Evolutionary conservation across 1,284 basidiomycete genomes (phyloP).

Genomic region (Rhizopogon parksii): DNA sequence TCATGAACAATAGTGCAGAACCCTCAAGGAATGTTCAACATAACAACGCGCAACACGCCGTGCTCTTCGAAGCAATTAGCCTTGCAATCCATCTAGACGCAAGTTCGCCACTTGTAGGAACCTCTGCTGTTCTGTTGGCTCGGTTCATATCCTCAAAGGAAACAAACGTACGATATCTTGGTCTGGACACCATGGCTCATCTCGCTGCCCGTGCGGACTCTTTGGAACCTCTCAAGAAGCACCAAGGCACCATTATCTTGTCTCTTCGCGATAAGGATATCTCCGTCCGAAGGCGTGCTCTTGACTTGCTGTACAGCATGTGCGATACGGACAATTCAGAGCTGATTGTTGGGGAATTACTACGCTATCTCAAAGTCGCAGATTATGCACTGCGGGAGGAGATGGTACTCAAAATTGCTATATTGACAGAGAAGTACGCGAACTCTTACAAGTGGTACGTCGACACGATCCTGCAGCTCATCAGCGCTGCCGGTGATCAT

Average conservation of each 20-base stretch:
- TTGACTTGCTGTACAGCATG: constrained; percentile 98
- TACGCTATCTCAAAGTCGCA: constrained; percentile 89
- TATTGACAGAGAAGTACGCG: constrained; percentile 96
- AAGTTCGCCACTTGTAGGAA: constrained; percentile 82
- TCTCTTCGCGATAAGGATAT: constrained; percentile 97
- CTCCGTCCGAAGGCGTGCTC: constrained; percentile 87
- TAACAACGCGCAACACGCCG: constrained; percentile 96
- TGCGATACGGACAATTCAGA: constrained; percentile 96
- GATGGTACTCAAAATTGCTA: constrained; percentile 98
- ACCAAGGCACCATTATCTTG: constrained; percentile 92
- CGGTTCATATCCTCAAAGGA: constrained; percentile 96
- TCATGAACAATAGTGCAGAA: constrained; percentile 91
- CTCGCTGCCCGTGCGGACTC: constrained; percentile 90
- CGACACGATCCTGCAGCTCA: constrained; percentile 91
- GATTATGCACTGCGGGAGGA: constrained; percentile 96
- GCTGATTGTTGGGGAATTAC: constrained; percentile 88
- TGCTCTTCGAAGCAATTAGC: constrained; percentile 97
- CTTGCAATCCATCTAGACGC: constrained; percentile 96
- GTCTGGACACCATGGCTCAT: constrained; percentile 97
- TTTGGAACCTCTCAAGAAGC: constrained; percentile 88
- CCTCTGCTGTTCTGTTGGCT: constrained; percentile 88
- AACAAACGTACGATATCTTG: constrained; percentile 97
- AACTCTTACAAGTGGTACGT: constrained; percentile 95
- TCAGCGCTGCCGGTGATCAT: constrained; percentile 95
- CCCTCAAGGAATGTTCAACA: constrained; percentile 94